These are phyloP conservation scores for Apiospora malaysiana DNA, from an alignment of 2,329 filamentous ascomycete genomes.

Conservation along the genomic window DNA sequence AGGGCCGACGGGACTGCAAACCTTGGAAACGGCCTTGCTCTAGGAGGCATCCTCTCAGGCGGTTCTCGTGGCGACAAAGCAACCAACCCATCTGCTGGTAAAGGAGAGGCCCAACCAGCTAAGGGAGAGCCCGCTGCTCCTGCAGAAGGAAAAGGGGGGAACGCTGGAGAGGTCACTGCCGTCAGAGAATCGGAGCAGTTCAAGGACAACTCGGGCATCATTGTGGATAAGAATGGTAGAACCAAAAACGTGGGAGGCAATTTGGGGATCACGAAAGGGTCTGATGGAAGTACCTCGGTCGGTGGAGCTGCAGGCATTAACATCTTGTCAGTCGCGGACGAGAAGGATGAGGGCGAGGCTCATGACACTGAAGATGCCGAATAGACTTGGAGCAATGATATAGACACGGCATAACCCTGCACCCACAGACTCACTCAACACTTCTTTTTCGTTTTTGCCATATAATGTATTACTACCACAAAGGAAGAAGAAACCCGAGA, in stretches of 20 bases:
- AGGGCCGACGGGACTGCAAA: background rate
- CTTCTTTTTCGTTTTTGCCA: no score
- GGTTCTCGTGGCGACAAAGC: slow-evolving; percentile 13
- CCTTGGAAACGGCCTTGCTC: background rate
- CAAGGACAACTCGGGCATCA: slow-evolving; percentile 30
- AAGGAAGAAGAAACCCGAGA: no score
- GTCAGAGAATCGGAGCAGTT: slow-evolving; percentile 29
- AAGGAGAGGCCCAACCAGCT: slow-evolving; percentile 4
- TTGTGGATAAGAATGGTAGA: slow-evolving; percentile 25
- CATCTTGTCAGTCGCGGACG: slow-evolving; percentile 21
- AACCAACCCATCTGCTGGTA: background rate
- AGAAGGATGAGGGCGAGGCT: background rate
- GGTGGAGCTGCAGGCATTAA: slow-evolving; percentile 32
- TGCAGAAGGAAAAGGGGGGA: slow-evolving; percentile 17
- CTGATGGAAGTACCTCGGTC: slow-evolving; percentile 31
- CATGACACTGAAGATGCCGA: slow-evolving; percentile 8
- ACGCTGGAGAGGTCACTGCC: slow-evolving; percentile 25
- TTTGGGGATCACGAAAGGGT: slow-evolving; percentile 32
- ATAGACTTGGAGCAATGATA: background rate
- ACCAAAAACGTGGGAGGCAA: slow-evolving; percentile 30
- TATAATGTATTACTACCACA: background rate
- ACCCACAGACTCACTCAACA: background rate
- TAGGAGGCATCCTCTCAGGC: background rate
- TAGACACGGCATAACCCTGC: slow-evolving; percentile 1
- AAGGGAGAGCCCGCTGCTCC: slow-evolving; percentile 11